Percentiles rank a stretch among this genome's conserved stretches.
phyloP scores from a whole-genome alignment of 495 filamentous ascomycete species.

The Penicillium mononematosum region DNA sequence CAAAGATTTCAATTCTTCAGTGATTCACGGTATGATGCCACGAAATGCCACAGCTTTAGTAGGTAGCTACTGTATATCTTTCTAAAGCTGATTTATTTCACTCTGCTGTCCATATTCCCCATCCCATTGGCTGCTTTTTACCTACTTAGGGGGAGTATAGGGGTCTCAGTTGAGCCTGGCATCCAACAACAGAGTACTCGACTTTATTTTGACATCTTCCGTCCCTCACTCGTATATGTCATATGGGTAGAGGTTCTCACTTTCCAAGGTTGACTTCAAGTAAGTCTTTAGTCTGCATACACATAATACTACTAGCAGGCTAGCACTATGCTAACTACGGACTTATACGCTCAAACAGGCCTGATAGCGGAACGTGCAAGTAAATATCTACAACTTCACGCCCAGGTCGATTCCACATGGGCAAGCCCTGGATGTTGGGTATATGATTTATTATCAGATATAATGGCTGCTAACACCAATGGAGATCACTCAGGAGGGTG shows the following conservation, averaged over 20 bases:
- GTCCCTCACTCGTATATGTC: not conserved
- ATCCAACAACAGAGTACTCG: not conserved
- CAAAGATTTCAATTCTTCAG: not conserved
- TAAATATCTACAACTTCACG: not conserved
- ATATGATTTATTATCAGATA: not conserved
- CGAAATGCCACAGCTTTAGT: not conserved
- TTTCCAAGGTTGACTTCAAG: too few relatives aligned
- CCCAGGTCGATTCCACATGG: not conserved
- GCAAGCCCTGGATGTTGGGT: not conserved
- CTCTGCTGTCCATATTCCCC: not conserved
- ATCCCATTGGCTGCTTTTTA: too few relatives aligned
- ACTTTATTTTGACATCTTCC: not conserved
- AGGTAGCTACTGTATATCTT: not conserved
- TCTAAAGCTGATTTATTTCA: not conserved
- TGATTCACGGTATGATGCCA: not conserved
- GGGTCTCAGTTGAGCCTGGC: not conserved
- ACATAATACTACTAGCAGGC: not conserved
- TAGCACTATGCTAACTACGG: not conserved
- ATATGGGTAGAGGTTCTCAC: not conserved
- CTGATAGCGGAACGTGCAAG: not conserved
- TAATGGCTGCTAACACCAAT: not conserved
- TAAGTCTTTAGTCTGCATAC: not conserved
- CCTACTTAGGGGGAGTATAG: too few relatives aligned
- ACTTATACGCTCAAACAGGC: not conserved
- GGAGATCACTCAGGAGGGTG: not conserved